Percentiles rank a stretch among this genome's conserved stretches.
phyloP scores from a whole-genome alignment of 1,284 basidiomycete genomes.

The Sporisorium exsertum region DNA sequence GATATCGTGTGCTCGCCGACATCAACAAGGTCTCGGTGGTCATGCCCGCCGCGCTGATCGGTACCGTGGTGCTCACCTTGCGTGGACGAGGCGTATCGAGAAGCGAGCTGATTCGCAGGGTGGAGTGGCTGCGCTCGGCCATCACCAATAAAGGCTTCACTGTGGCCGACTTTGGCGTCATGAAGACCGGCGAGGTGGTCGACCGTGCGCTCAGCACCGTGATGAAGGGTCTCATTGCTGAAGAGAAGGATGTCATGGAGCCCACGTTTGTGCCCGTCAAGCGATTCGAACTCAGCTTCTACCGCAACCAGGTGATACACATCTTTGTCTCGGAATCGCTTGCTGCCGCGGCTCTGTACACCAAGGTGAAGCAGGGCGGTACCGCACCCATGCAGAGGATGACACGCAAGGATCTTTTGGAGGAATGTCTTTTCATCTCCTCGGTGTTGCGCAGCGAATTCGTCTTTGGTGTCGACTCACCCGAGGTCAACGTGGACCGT shows the following conservation, averaged over 20 bases:
- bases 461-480: constrained; percentile 66
- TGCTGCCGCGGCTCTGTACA: constrained; percentile 65
- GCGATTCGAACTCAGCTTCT: constrained; percentile 70
- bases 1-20: constrained; percentile 69
- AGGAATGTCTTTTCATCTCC: constrained; percentile 66
- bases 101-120: constrained; percentile 66
- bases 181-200: constrained; percentile 64
- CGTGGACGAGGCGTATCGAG: constrained; percentile 69
- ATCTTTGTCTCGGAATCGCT: constrained; percentile 65
- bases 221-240: constrained; percentile 68
- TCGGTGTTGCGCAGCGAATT: constrained; percentile 69
- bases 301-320: constrained; percentile 69
- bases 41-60: constrained; percentile 70
- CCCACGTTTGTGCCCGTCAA: constrained; percentile 67
- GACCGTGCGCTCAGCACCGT: constrained; percentile 64
- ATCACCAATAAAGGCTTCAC: constrained; percentile 68
- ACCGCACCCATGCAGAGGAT: constrained; percentile 66
- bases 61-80: constrained; percentile 68
- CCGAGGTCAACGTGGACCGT: constrained; percentile 65
- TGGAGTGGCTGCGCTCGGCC: constrained; percentile 63
- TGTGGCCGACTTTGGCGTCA: constrained; percentile 68
- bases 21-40: constrained; percentile 70
- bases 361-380: constrained; percentile 69
- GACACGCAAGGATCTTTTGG: constrained; percentile 53
- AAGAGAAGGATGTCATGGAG: constrained; percentile 68